Evolutionary conservation across 2,329 filamentous ascomycete species (phyloP), one percentile per base, ranked within the genome.

Genomic region (Clonostachys sp.): DNA sequence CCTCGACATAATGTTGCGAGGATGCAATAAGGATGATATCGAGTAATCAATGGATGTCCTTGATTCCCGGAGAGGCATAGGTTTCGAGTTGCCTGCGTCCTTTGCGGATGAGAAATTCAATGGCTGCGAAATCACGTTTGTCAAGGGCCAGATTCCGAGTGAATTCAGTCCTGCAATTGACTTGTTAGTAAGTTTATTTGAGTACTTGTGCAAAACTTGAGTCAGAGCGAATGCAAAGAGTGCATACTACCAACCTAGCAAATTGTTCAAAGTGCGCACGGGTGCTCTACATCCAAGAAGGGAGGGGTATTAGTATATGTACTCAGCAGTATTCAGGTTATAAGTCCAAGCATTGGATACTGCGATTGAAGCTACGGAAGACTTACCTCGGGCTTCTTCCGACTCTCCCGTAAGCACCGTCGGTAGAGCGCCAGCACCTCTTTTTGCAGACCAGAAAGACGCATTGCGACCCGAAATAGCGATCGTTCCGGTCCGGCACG

Each of bases 371-470:
- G n/a, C 14, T 41, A 24, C 8, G 46, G 9, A 33, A 33, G 45
- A 51, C 58, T 52, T 65, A 92, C 89, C 57, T 70, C 63, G 44
- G 91, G 90, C 66, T 99, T 97, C 60, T 84, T 85, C 50, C 86
- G 81, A 50, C 86, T 84, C 60, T 88, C 89, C 50, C 91, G 82
- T 24, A 99, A 73, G 59, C 92, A 97, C 61, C 83, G 81, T 49
- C 92, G 84, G 65, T 97, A 99, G 13, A 99, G 80, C 34, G 83
- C 77, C 45, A 97, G 67, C 5, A 96, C 92, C 60, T 96, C 90
- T 58, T 81, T 86, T 64, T 97, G 92, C n/a, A 97, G 74, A 35
- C 94, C 94, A 8, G 91, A 95, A 24, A 91, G 73, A 57, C 83
- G 56, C 57, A 60, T 63, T 18, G 41, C 17, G 14, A 18, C 36